Evolutionary conservation across 2,329 filamentous ascomycete genomes (phyloP), one percentile per base, ranked within the genome.

Genomic region (Curvularia sp.): DNA sequence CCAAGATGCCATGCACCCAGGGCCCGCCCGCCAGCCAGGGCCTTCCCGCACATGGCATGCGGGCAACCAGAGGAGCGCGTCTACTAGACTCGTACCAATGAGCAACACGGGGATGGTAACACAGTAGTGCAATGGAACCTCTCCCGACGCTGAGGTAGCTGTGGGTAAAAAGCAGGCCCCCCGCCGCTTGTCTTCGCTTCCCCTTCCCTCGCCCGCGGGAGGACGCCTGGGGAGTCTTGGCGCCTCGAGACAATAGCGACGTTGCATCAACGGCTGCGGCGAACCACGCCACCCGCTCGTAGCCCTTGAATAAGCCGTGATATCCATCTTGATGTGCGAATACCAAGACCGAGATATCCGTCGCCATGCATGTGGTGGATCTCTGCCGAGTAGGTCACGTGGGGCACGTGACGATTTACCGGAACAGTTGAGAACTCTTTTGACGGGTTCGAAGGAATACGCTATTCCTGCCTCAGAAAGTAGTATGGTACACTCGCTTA

Each of bases 71-170:
- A 35, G 53, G 13, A 35, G 38, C 53, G 28, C 24, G 46, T n/a
- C 18, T 49, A 35, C 13, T 4, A 20, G n/a, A 47, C 28, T n/a
- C 24, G 22, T 44, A 50, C 44, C 18, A 26, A 13, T 24, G 46
- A 41, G 15, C 24, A 26, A 13, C 22, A 49, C 53, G 26, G 24
- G 41, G 20, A 13, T 47, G 15, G 26, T 13, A 13, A 8, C 42
- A 38, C 41, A 47, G 46, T 38, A 50, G 49, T 31, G 49, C 35
- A 50, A 35, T 31, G 18, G 15, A 38, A 55, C 53, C 48, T 52
- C 8, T 52, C 48, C 54, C 54, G 43, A 33, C 48, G 26, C 48
- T 46, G 42, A 54, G 52, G 48, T 52, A 41, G 48, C 18, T 28
- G 50, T 49, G 41, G 54, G 48, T 41, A 24, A 13, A 53, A 18